These are phyloP conservation scores for Neurospora pannonica DNA, from an alignment of 495 filamentous ascomycete genomes.

Conservation along the genomic window DNA sequence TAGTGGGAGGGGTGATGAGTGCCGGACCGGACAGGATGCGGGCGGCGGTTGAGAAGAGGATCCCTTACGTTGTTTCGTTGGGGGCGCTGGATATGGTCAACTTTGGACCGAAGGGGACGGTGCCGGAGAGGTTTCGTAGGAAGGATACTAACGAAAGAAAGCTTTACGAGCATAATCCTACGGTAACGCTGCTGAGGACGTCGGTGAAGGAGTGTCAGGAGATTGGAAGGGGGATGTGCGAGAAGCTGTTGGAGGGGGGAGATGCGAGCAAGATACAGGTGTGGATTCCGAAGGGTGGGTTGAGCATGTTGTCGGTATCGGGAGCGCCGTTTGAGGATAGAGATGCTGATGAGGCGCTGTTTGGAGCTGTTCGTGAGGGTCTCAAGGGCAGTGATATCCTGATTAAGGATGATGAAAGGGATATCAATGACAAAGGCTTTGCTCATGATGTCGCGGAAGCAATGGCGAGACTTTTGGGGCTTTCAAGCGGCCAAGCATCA, in stretches of 20 bases:
- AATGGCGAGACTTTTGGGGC: constrained; percentile 9
- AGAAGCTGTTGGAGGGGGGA: constrained; percentile 35
- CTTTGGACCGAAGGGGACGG: constrained; percentile 46
- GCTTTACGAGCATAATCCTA: constrained; percentile 55
- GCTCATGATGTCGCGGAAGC: constrained; percentile 32
- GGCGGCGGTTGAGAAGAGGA: constrained; percentile 40
- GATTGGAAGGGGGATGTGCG: constrained; percentile 44
- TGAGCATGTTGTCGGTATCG: constrained; percentile 26
- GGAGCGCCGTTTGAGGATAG: constrained; percentile 28
- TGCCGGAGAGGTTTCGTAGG: constrained; percentile 38
- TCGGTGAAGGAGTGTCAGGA: constrained; percentile 40
- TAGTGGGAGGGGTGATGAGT: constrained; percentile 52
- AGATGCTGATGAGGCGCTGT: constrained; percentile 29
- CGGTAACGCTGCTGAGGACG: constrained; percentile 56
- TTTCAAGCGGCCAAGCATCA: neutral
- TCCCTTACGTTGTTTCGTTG: constrained; percentile 53
- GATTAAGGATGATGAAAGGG: constrained; percentile 27
- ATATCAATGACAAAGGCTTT: constrained; percentile 33
- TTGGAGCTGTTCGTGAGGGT: constrained; percentile 31
- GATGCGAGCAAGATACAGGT: constrained; percentile 38
- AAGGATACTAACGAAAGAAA: constrained; percentile 18
- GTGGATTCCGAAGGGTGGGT: constrained; percentile 45
- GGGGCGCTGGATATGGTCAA: constrained; percentile 64
- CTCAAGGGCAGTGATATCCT: constrained; percentile 21
- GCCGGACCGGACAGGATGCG: constrained; percentile 45